A percentile compares a stretch with the other conserved stretches of the same genome.
phyloP scores from a whole-genome alignment of 208 protist species.

The Sergeia podlipaevii region DNA sequence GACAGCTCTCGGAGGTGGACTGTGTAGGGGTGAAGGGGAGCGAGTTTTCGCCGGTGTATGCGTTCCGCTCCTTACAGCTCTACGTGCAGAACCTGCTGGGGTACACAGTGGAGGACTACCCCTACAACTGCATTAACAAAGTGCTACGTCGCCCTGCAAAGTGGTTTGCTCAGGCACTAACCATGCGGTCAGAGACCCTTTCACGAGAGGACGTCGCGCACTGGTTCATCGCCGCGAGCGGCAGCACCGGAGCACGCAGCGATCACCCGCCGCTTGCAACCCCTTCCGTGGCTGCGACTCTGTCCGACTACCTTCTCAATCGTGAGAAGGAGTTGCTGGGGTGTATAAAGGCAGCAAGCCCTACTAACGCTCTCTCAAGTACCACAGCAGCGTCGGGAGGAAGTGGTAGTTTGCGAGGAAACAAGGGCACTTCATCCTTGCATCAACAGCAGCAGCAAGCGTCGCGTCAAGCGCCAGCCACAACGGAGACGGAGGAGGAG shows the following conservation, averaged over 20 bases:
- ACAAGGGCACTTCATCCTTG: conserved; percentile 13
- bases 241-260: not conserved
- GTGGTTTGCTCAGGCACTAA: conserved; percentile 75
- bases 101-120: conserved; percentile 80
- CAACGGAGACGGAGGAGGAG: not conserved
- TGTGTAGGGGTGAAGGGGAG: conserved; percentile 53
- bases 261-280: not conserved
- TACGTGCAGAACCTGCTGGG: conserved; percentile 86
- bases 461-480: conserved; percentile 3
- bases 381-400: no score
- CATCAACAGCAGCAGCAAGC: conserved; percentile 16
- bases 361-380: no score
- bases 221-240: conserved; percentile 19
- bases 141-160: conserved; percentile 72
- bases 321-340: conserved; percentile 30
- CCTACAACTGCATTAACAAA: conserved; percentile 83
- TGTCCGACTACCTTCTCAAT: conserved; percentile 22
- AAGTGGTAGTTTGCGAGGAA: no score
- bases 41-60: conserved; percentile 56
- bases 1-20: conserved; percentile 50
- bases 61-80: conserved; percentile 58
- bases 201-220: conserved; percentile 30
- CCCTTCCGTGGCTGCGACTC: not conserved
- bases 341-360: conserved; percentile 14
- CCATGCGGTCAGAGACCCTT: conserved; percentile 74